Percentiles rank a stretch among this genome's conserved stretches.
Conservation (phyloP, 768 basidiomycete genomes). For the Tylopilus intermedius region DNA sequence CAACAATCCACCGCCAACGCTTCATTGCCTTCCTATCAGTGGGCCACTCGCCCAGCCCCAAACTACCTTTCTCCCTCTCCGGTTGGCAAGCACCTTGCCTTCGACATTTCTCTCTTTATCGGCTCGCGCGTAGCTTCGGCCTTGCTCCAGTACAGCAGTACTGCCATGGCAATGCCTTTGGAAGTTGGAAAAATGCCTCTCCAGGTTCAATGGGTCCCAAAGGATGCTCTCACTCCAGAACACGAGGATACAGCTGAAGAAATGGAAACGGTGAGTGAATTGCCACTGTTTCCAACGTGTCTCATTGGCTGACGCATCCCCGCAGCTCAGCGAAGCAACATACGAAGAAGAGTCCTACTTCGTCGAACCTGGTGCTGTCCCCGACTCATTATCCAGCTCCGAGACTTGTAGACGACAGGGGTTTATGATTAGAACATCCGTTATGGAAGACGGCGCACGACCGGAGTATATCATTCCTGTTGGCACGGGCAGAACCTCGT, state of each 20-base stretch:
- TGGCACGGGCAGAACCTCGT: conserved; percentile 78
- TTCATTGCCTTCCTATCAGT: conserved; percentile 46
- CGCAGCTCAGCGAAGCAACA: conserved; percentile 64
- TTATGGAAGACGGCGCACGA: conserved; percentile 68
- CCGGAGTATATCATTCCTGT: conserved; percentile 86
- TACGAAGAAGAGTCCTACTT: conserved; percentile 75
- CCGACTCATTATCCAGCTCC: conserved; percentile 37
- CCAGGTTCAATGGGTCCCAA: conserved; percentile 94
- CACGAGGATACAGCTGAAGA: conserved; percentile 39
- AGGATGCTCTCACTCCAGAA: conserved; percentile 50
- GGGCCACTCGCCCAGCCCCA: conserved; percentile 54
- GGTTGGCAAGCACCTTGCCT: conserved; percentile 47
- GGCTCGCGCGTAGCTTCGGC: conserved; percentile 65
- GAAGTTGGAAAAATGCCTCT: conserved; percentile 90
- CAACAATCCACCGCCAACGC: conserved; percentile 29
- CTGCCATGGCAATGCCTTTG: conserved; percentile 91
- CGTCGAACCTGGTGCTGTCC: conserved; percentile 54
- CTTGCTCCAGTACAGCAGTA: conserved; percentile 76
- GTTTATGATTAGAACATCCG: conserved; percentile 65
- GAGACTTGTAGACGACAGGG: conserved; percentile 61
- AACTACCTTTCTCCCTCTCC: conserved; percentile 62
- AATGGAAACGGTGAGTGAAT: conserved; percentile 47
- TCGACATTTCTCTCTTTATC: conserved; percentile 54
- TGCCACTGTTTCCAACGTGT: not conserved
- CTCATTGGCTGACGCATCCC: conserved; percentile 2